Percentiles rank a stretch among this genome's conserved stretches.
These are phyloP conservation scores for Candida nonsorbophila DNA, from an alignment of 805 yeast species.

Conservation along the genomic window DNA sequence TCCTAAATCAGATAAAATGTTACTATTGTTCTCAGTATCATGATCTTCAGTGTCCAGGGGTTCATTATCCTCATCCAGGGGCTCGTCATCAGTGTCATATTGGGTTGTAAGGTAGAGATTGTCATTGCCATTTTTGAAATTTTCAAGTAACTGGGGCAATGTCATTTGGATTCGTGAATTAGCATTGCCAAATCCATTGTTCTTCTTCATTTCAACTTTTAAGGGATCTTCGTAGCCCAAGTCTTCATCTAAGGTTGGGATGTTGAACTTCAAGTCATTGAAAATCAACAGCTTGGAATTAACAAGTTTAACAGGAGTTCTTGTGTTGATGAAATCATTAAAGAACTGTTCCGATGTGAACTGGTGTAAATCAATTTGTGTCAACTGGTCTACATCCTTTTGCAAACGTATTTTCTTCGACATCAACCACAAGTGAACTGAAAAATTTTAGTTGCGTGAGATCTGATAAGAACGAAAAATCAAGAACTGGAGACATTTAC, in stretches of 20 bases:
- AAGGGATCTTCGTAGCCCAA: conserved; percentile 32
- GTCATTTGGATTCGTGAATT: conserved; percentile 45
- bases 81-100: conserved; percentile 39
- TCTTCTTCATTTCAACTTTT: conserved; percentile 53
- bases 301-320: conserved; percentile 45
- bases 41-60: conserved; percentile 9
- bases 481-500: no score
- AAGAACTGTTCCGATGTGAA: conserved; percentile 22
- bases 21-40: no score
- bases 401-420: no score
- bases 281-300: conserved; percentile 20
- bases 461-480: no score
- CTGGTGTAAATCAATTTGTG: conserved; percentile 1
- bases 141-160: conserved; percentile 43
- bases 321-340: conserved; percentile 27
- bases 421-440: no score
- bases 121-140: conserved; percentile 35
- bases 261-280: conserved; percentile 28
- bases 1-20: no score
- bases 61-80: conserved; percentile 9
- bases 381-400: conserved; percentile 1
- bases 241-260: conserved; percentile 29
- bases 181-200: conserved; percentile 67
- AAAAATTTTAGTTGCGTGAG: no score
- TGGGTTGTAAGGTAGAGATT: conserved; percentile 64